Evolutionary conservation across 2,329 filamentous ascomycete species (phyloP), one percentile per base, ranked within the genome.

Genomic region (Calonectria hongkongensis): DNA sequence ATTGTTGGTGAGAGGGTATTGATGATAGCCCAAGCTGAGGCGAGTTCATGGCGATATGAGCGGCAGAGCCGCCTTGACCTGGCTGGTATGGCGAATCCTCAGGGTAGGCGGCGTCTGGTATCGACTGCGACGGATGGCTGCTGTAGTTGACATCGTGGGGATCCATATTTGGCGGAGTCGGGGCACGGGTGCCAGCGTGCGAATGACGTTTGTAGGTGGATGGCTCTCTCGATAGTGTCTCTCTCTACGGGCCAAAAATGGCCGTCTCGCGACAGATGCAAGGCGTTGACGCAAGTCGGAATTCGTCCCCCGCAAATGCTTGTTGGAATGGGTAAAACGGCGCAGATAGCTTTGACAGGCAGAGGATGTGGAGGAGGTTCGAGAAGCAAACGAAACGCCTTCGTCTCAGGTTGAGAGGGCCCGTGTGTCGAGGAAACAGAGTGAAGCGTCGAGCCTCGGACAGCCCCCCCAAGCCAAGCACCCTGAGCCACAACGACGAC

Each of bases 51-150:
- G 33, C 63, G 43, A 48, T 62, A n/a, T 41, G 21, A 10, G 33
- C 45, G 2, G 51, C 47, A 27, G 56, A 39, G 51, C 58, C 50
- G 43, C 72, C 73, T n/a, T 75, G 60, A 54, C 73, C 70, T 21
- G 75, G 75, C 51, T 74, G 81, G 70, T 81, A 82, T 7, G 76
- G 72, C n/a, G 81, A 76, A 65, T 82, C 81, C 47, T 81, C 78
- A 4, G 81, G 81, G 50, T 81, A 82, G 45, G 81, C 81, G 60
- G 81, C 79, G 30, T 81, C 74, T 62, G 77, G 80, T 30, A 82
- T 82, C 18, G 80, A 79, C 30, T 80, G 72, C 27, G 81, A 82
- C 10, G 81, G 81, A 58, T 82, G 80, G 39, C 66, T 74, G 68
- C 72, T 68, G 64, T 74, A 69, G 8, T 58, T 72, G 36, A 69